Evolutionary conservation across 2,329 filamentous ascomycete genomes (phyloP).

Genomic region (Cladophialophora bantiana): DNA sequence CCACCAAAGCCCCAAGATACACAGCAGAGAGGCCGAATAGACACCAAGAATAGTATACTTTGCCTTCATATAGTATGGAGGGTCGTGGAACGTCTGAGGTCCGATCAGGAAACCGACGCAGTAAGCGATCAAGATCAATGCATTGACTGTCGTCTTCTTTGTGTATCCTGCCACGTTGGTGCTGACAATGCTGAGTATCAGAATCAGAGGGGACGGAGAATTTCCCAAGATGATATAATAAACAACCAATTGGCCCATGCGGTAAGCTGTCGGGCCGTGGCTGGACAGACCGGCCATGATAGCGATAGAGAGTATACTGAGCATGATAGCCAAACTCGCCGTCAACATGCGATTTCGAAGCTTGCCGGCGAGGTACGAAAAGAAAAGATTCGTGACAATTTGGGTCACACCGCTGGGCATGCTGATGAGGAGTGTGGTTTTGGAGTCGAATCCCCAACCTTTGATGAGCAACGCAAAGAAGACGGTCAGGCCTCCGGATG

Average conservation of each 20-base stretch:
- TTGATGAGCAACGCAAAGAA: constrained; percentile 65
- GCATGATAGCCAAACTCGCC: constrained; percentile 62
- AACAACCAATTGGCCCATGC: constrained; percentile 61
- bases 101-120: constrained; percentile 61
- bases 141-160: constrained; percentile 62
- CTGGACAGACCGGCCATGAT: constrained; percentile 59
- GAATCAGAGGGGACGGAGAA: constrained; percentile 60
- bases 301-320: constrained; percentile 61
- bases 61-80: too few relatives aligned
- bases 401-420: constrained; percentile 58
- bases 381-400: constrained; percentile 56
- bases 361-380: constrained; percentile 59
- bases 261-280: constrained; percentile 61
- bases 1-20: not conserved
- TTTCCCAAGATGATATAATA: constrained; percentile 65
- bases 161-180: constrained; percentile 63
- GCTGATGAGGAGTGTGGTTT: constrained; percentile 62
- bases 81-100: constrained; percentile 57
- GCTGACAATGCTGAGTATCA: constrained; percentile 61
- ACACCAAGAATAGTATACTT: too few relatives aligned
- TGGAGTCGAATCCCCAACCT: constrained; percentile 61
- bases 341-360: constrained; percentile 60
- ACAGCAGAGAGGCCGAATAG: not conserved
- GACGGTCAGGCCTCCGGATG: constrained; percentile 64
- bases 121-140: constrained; percentile 61